phyloP scores from a whole-genome alignment of 129 eudicot species.

The Solidago caesia region DNA sequence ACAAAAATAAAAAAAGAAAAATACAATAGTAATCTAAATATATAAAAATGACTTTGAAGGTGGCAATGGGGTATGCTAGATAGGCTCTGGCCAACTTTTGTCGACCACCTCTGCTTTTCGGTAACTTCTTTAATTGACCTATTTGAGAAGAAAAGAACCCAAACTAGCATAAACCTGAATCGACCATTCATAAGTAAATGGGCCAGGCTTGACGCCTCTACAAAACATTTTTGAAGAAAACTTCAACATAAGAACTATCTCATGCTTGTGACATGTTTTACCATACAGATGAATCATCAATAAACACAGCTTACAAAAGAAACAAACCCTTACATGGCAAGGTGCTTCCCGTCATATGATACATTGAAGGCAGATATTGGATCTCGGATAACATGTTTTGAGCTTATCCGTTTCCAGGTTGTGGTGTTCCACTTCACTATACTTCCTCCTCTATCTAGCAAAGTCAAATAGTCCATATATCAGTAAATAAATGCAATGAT shows the following conservation, averaged over 20 bases:
- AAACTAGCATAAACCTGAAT: too few species aligned
- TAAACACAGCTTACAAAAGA: slow-evolving; percentile 9
- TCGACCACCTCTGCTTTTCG: too few species aligned
- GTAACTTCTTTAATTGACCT: too few species aligned
- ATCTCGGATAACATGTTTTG: slow-evolving; percentile 52
- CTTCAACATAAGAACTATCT: not conserved
- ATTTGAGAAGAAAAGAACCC: too few species aligned
- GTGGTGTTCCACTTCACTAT: slow-evolving; percentile 65
- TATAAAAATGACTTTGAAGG: too few species aligned
- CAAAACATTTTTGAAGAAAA: not conserved
- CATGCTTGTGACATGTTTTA: not conserved
- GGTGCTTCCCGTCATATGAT: slow-evolving; percentile 69
- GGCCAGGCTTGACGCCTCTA: not conserved
- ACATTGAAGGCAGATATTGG: slow-evolving; percentile 69
- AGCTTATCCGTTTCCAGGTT: slow-evolving; percentile 72
- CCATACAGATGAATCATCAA: not conserved
- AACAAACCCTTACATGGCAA: slow-evolving; percentile 59
- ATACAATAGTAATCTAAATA: too few species aligned
- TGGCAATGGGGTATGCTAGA: too few species aligned
- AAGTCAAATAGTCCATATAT: not conserved
- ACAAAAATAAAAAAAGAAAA: too few species aligned
- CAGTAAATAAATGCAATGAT: not conserved
- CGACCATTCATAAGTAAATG: too few species aligned
- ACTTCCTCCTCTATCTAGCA: slow-evolving; percentile 72
- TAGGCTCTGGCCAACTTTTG: too few species aligned